Base-by-base conservation (phyloP, 805 yeast genomes). In the Jamesozyma spencerorum region DNA sequence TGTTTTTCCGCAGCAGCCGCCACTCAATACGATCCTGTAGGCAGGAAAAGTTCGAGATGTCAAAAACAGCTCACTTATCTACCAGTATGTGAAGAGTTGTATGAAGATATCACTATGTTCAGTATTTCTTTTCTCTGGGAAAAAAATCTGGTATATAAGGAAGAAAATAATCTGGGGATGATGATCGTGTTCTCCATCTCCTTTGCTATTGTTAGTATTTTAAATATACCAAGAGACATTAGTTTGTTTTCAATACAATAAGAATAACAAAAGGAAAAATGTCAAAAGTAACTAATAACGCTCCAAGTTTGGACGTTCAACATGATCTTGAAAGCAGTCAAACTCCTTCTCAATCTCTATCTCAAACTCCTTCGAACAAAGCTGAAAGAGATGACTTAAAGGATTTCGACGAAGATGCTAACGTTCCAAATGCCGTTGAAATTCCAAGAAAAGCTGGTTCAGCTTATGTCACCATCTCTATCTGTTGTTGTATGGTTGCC, bases 331-430 rank as follows among this genome's bases (percentile, higher is more conserved):
- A 30, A n/a, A 7, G 5, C 14, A 30, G 15, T 15, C 30, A 18
- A n/a, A 40, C 49, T 10, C 48, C 45, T 36, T 46, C 53, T 27
- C 52, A 47, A 20, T 45, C 48, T 37, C 44, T 41, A 11, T 28
- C 48, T 14, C 51, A 54, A 18, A 53, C 56, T 27, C 56, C 58
- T 26, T 48, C 55, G 15, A 51, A 53, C 46, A 50, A 49, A 40
- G 55, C 50, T 38, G 53, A 52, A 18, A 49, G 52, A 40, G 54
- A 48, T 42, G 56, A 51, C 28, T 31, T 41, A 10, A 52, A 52
- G 35, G 55, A 45, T 19, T 36, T 36, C 22, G 36, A 34, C 14
- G 38, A 36, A 24, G 40, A 32, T 18, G 43, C 18, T n/a, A 28
- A 39, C 2, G 40, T 37, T n/a, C 34, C 33, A 6, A 27, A 31